A percentile compares a stretch with the other conserved stretches of the same genome.
phyloP scores from a whole-genome alignment of 2,329 filamentous ascomycete genomes.

The Pyrenophora tritici-repentis region DNA sequence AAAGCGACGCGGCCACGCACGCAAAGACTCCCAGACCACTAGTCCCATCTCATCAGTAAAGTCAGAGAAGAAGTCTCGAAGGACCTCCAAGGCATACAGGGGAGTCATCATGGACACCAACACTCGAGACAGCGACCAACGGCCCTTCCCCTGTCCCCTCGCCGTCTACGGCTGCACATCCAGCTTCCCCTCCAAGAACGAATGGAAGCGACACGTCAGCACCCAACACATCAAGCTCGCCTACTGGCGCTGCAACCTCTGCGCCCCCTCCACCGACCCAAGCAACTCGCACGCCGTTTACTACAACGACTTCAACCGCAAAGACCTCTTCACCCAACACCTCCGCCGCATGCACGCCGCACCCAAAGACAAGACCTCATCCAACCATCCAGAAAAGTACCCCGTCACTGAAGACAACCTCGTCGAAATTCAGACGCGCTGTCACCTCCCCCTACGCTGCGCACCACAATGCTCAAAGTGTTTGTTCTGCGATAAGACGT shows the following conservation, averaged over 20 bases:
- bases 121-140: conserved; percentile 31
- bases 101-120: conserved; percentile 10
- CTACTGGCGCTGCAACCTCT: conserved; percentile 77
- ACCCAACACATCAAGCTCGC: conserved; percentile 77
- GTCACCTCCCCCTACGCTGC: conserved; percentile 64
- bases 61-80: conserved; percentile 27
- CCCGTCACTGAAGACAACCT: conserved; percentile 58
- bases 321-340: conserved; percentile 90
- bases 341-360: conserved; percentile 81
- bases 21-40: conserved; percentile 28
- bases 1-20: conserved; percentile 26
- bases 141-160: conserved; percentile 78
- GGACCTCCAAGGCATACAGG: conserved; percentile 17
- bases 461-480: conserved; percentile 67
- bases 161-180: conserved; percentile 74
- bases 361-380: conserved; percentile 39
- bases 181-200: conserved; percentile 81
- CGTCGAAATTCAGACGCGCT: conserved; percentile 61
- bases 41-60: conserved; percentile 12
- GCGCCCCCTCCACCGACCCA: conserved; percentile 47
- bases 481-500: conserved; percentile 67
- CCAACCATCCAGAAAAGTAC: conserved; percentile 50
- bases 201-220: conserved; percentile 89
- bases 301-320: conserved; percentile 79
- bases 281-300: conserved; percentile 33